phyloP scores from a whole-genome alignment of 2,329 filamentous ascomycete species.

The Colletotrichum orchidophilum region DNA sequence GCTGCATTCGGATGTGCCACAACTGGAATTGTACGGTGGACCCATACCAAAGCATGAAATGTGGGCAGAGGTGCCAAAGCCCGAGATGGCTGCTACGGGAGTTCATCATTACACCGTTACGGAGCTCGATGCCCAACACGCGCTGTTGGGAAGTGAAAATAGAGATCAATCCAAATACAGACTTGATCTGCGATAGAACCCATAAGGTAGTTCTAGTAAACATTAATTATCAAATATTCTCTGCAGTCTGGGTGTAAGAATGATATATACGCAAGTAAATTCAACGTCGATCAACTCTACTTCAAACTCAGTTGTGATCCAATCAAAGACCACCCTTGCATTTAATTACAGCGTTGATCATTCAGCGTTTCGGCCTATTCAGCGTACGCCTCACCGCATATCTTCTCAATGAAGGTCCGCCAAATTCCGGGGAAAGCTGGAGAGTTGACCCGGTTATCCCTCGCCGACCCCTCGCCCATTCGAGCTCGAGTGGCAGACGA shows the following conservation, averaged over 20 bases:
- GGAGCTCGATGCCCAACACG: slow-evolving; percentile 2
- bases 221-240: background rate
- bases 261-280: background rate
- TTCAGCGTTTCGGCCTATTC: background rate
- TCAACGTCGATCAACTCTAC: background rate
- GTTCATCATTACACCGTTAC: slow-evolving; percentile 7
- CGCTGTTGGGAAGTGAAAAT: background rate
- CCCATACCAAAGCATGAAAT: background rate
- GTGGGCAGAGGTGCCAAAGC: background rate
- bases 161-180: background rate
- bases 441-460: background rate
- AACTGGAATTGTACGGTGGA: background rate
- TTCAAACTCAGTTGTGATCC: background rate
- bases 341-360: background rate
- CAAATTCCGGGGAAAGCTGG: background rate
- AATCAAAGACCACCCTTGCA: background rate
- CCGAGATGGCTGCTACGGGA: background rate
- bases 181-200: background rate
- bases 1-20: background rate
- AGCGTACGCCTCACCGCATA: background rate
- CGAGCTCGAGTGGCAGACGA: background rate
- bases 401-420: background rate
- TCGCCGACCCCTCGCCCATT: background rate
- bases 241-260: background rate
- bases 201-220: background rate